A percentile compares a stretch with the other conserved stretches of the same genome.
phyloP scores from a whole-genome alignment of 1,139 yeast genomes.

The Eremothecium gossypii region DNA sequence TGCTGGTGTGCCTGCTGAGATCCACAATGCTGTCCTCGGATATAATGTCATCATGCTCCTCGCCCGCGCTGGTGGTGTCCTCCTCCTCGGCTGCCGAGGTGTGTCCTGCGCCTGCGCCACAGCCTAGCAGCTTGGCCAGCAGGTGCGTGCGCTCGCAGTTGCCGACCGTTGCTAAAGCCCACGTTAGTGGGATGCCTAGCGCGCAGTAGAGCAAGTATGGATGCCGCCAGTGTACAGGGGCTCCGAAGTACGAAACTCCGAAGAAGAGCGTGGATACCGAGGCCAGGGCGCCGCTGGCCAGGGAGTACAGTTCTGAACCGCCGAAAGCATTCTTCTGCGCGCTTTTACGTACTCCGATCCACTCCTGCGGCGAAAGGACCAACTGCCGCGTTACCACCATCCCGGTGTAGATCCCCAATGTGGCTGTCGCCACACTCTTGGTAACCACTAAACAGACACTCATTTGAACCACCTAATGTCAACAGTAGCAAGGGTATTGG shows the following conservation, averaged over 20 bases:
- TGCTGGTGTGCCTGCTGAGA: constrained; percentile 12
- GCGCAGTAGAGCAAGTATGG: constrained; percentile 11
- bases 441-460: constrained; percentile 11
- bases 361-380: background rate
- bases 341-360: constrained; percentile 3
- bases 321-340: constrained; percentile 2
- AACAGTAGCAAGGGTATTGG: no score
- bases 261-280: constrained; percentile 8
- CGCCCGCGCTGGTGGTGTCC: background rate
- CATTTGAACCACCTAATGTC: background rate
- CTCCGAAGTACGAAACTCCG: constrained; percentile 10
- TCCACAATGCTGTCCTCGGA: constrained; percentile 25
- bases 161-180: constrained; percentile 1
- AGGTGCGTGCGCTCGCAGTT: background rate
- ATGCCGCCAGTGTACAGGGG: constrained; percentile 11
- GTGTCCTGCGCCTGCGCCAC: background rate
- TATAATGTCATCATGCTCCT: constrained; percentile 3
- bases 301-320: constrained; percentile 1
- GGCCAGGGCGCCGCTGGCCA: constrained; percentile 7
- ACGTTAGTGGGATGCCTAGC: constrained; percentile 7
- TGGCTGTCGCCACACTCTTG: constrained; percentile 10
- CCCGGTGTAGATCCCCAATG: constrained; percentile 11
- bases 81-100: background rate
- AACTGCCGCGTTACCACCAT: constrained; percentile 2
- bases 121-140: background rate